Conservation (phyloP, 768 basidiomycete species). For the Trametes villosa region DNA sequence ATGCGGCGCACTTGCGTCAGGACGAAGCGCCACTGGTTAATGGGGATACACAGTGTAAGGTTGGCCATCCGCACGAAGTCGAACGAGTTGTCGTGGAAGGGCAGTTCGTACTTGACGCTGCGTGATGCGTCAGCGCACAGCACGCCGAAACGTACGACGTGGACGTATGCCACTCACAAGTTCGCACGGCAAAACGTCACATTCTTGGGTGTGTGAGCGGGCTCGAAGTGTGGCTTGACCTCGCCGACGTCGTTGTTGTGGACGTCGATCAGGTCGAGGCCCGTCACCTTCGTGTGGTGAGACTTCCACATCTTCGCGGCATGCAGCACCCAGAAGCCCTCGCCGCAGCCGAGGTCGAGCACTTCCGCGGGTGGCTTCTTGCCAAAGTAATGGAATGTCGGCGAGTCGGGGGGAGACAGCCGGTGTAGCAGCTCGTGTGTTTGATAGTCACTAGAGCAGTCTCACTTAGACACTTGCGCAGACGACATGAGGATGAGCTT, state of each 20-base stretch:
- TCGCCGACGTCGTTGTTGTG: conserved; percentile 22
- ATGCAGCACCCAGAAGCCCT: conserved; percentile 68
- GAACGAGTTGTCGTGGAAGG: conserved; percentile 65
- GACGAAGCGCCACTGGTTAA: conserved; percentile 60
- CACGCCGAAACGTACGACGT: background rate
- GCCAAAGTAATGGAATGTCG: conserved; percentile 60
- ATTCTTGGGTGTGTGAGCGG: conserved; percentile 39
- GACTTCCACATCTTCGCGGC: conserved; percentile 66
- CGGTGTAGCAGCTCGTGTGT: conserved; percentile 53
- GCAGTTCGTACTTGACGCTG: conserved; percentile 60
- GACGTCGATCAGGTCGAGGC: conserved; percentile 63
- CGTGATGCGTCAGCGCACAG: conserved; percentile 9
- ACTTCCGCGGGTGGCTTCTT: conserved; percentile 55
- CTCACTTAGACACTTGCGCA: background rate
- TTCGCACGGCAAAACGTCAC: conserved; percentile 63
- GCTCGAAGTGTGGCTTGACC: conserved; percentile 18
- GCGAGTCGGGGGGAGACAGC: conserved; percentile 55
- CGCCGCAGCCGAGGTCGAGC: conserved; percentile 79
- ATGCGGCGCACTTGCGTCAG: conserved; percentile 66
- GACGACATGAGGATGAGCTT: conserved; percentile 23
- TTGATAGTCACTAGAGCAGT: conserved; percentile 57
- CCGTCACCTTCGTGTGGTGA: conserved; percentile 55
- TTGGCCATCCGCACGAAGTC: conserved; percentile 79
- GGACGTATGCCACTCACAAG: conserved; percentile 54
- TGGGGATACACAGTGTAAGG: conserved; percentile 62